Base-by-base conservation (phyloP, 108 stramenopile genomes). In the Skeletonema tropicum region DNA sequence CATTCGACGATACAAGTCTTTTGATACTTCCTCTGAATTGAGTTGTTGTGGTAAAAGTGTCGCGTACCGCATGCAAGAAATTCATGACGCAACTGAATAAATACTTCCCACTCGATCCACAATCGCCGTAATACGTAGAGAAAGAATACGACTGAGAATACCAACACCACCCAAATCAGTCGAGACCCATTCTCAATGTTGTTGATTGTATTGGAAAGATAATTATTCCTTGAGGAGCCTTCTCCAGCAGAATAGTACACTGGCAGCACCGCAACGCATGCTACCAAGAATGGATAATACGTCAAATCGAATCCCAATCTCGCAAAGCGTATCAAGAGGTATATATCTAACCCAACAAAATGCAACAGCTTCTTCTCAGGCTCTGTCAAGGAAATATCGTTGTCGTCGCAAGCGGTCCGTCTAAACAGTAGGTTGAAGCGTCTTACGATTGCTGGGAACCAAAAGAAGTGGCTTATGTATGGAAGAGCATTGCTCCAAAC, bases 81-180 rank as follows among this genome's bases (percentile, higher is more conserved):
- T 3, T 85, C 80, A 35, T 82, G 86, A 32, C 89, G 70, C 14
- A 87, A 58, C 48, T 81, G 70, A 19, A 86, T 74, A 41, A 88
- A 83, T 2, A 83, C 69, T 75, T 83, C 87, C 89, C 89, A 90
- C 68, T 90, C 89, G 3, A 87, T 77, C 88, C 88, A 89, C 12
- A 87, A 17, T 31, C 86, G 63, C 9, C 88, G 75, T 55, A 89
- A 46, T 4, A 87, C 79, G 63, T 75, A 89, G 11, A 86, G 38
- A 38, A 82, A 76, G 13, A 81, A 68, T 38, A 81, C 57, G 31
- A 80, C 45, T 2, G 74, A 71, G 63, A 83, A 89, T 3, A 78
- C 41, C 17, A 80, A 29, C 30, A 80, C 58, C 55, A 73, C 71
- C 77, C 75, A 83, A 30, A 88, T 78, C 15, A 68, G 64, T 21